phyloP scores from a whole-genome alignment of 1,139 yeast species.

The Schwanniomyces etchellsii region DNA sequence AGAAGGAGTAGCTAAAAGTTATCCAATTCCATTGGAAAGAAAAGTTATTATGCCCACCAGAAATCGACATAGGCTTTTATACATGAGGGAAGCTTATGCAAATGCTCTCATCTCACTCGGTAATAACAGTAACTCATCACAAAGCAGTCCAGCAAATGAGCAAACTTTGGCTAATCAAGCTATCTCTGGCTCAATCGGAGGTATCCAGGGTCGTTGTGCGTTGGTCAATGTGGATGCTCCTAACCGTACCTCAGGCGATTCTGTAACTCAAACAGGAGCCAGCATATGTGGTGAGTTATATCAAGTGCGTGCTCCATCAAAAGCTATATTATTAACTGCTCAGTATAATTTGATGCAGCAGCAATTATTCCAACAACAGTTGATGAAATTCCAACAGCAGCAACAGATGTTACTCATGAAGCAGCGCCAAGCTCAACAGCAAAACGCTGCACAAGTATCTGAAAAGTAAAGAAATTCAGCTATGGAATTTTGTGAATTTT shows the following conservation, averaged over 20 bases:
- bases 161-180: slow-evolving; percentile 47
- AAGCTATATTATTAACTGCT: slow-evolving; percentile 39
- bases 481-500: background rate
- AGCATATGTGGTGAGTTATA: slow-evolving; percentile 47
- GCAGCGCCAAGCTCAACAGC: slow-evolving; percentile 26
- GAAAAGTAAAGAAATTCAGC: slow-evolving; percentile 15
- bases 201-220: slow-evolving; percentile 72
- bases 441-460: slow-evolving; percentile 21
- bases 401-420: slow-evolving; percentile 24
- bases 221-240: slow-evolving; percentile 57
- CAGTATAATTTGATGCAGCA: slow-evolving; percentile 42
- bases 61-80: slow-evolving; percentile 63
- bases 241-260: slow-evolving; percentile 16
- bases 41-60: slow-evolving; percentile 67
- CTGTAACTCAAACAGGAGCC: slow-evolving; percentile 45
- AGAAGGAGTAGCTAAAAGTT: slow-evolving; percentile 81
- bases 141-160: slow-evolving; percentile 19
- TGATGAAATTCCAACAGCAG: slow-evolving; percentile 39
- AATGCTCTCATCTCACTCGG: slow-evolving; percentile 44
- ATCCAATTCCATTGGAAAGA: slow-evolving; percentile 79
- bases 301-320: slow-evolving; percentile 62
- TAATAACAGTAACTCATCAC: slow-evolving; percentile 14
- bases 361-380: slow-evolving; percentile 47
- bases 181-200: slow-evolving; percentile 56
- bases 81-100: slow-evolving; percentile 82